Conservation (phyloP, 2,329 filamentous ascomycete genomes). For the Biscogniauxia marginata region DNA sequence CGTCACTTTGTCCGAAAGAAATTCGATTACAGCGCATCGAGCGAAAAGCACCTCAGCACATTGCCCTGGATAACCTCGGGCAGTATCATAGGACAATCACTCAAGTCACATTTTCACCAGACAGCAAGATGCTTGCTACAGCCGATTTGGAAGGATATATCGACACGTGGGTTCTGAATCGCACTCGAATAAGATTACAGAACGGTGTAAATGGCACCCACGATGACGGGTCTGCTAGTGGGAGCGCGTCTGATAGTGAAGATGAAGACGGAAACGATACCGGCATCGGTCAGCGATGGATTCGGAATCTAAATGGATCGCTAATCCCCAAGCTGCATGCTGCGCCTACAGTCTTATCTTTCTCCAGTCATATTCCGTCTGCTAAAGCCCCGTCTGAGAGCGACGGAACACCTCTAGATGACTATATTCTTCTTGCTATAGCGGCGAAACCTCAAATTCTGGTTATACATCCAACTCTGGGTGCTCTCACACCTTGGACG, state of each 20-base stretch:
- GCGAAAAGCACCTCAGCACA: slow-evolving; percentile 53
- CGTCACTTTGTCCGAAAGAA: slow-evolving; percentile 41
- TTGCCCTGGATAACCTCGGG: slow-evolving; percentile 65
- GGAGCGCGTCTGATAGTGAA: slow-evolving; percentile 37
- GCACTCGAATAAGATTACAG: slow-evolving; percentile 41
- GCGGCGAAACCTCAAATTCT: slow-evolving; percentile 65
- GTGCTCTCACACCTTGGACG: slow-evolving; percentile 81
- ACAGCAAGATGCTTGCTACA: slow-evolving; percentile 75
- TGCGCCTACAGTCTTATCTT: slow-evolving; percentile 66
- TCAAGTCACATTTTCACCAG: slow-evolving; percentile 73
- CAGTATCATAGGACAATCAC: slow-evolving; percentile 74
- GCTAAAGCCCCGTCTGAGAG: slow-evolving; percentile 26
- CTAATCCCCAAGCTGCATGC: slow-evolving; percentile 68
- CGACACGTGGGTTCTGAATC: slow-evolving; percentile 78
- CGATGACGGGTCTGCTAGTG: slow-evolving; percentile 36
- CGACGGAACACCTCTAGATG: slow-evolving; percentile 33
- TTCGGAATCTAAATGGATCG: slow-evolving; percentile 66
- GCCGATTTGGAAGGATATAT: slow-evolving; percentile 82
- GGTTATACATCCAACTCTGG: slow-evolving; percentile 76
- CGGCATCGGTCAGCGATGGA: slow-evolving; percentile 64
- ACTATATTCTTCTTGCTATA: slow-evolving; percentile 53
- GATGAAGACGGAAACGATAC: slow-evolving; percentile 43
- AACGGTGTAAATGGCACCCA: slow-evolving; percentile 33
- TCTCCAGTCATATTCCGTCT: slow-evolving; percentile 51
- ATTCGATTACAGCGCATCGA: slow-evolving; percentile 52